Evolutionary conservation across 768 basidiomycete genomes (phyloP), one percentile per base, ranked within the genome.

Genomic region (Inosperma sp.): DNA sequence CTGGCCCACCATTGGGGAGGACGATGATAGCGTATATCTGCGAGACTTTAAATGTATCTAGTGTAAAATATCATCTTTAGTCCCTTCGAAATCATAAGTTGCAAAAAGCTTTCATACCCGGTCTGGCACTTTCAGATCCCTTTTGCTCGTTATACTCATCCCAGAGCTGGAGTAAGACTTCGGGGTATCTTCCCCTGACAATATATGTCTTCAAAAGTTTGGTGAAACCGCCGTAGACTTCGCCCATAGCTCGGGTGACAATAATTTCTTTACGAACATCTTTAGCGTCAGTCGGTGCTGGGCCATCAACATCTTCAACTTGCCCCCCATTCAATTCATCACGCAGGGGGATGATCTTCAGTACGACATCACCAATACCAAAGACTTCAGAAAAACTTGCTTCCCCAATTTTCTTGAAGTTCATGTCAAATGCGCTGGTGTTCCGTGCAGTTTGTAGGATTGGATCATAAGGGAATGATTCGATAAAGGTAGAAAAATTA

Each of bases 361-460:
- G 75, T n/a, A 94, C 93, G 27, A 94, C 81, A 56, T 88, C 81
- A 3, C 86, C 86, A 44, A 93, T 85, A 7, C 87, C 87, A 65
- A 91, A 99, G 23, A 99, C 96, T 63, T 99, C 96, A 0, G 92
- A 95, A 67, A 88, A 99, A 42, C 88, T 91, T 6, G 96, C 96
- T 70, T 99, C 96, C 34, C 95, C 95, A 39, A 97, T 84, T 68
- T 99, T 99, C 57, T 69, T 74, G 67, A 93, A 92, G 5, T 49
- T 66, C 19, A 66, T 53, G 27, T 53, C 68, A 56, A 30, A 41
- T 8, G 29, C 45, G 1, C 52, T 36, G 13, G 47, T 50, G 13
- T 46, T 52, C 10, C 57, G 52, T 17, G 62, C 58, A n/a, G 61
- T 57, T 57, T 68, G 58, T 52, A 87, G 76, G 48, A 88, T 72